phyloP scores from a whole-genome alignment of 2,329 filamentous ascomycete species.

The Sclerotinia subarctica region DNA sequence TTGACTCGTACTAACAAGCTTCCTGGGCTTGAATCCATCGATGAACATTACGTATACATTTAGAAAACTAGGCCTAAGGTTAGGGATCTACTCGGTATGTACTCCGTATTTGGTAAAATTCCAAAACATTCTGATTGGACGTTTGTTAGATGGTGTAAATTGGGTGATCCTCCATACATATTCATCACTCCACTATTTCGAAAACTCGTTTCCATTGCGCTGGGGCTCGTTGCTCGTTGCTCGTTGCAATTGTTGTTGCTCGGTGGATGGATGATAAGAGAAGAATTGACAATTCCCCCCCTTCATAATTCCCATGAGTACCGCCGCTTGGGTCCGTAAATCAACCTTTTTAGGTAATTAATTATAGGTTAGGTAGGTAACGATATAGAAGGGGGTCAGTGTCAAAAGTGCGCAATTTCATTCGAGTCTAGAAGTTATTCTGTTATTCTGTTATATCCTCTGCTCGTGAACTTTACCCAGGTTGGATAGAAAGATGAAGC shows the following conservation, averaged over 20 bases:
- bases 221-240: not conserved
- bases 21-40: not conserved
- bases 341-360: not conserved
- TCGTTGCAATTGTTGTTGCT: not conserved
- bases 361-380: not conserved
- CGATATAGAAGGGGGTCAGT: not conserved
- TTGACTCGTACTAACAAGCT: not conserved
- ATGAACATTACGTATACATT: not conserved
- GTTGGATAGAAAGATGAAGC: not conserved
- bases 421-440: not conserved
- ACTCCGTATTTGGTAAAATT: not conserved
- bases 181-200: not conserved
- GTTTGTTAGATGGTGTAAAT: not conserved
- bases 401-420: not conserved
- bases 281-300: not conserved
- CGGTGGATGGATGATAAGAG: not conserved
- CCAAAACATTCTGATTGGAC: not conserved
- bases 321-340: not conserved
- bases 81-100: too few species aligned
- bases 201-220: slow-evolving; percentile 9
- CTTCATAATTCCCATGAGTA: not conserved
- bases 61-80: not conserved
- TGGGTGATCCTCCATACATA: not conserved
- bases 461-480: not conserved
- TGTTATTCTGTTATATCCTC: too few species aligned